Conservation (phyloP, 2,329 filamentous ascomycete species). For the Verticillium albo-atrum region DNA sequence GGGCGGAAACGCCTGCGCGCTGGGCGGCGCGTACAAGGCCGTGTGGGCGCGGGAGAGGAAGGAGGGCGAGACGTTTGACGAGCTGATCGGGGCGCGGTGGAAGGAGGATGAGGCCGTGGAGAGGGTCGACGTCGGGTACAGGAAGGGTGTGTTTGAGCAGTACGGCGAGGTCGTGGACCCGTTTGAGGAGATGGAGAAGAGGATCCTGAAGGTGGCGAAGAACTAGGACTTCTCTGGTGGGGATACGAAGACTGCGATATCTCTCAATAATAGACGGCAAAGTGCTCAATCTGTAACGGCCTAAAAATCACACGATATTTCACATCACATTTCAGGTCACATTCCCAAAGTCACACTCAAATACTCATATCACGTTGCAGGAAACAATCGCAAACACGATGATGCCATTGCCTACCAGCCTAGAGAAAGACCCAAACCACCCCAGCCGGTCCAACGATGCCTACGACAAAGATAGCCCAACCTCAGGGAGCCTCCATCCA, state of each 20-base stretch:
- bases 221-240: too few species aligned
- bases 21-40: constrained; percentile 93
- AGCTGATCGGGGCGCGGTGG: constrained; percentile 81
- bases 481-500: not conserved
- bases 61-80: constrained; percentile 74
- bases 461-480: not conserved
- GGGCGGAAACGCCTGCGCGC: constrained; percentile 88
- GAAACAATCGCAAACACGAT: not conserved
- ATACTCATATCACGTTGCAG: too few species aligned
- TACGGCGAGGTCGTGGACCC: constrained; percentile 75
- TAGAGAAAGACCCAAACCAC: not conserved
- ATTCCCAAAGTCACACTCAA: too few species aligned
- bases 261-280: too few species aligned
- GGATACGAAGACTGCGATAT: not conserved
- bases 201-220: constrained; percentile 48
- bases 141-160: constrained; percentile 65
- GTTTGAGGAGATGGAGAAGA: constrained; percentile 71
- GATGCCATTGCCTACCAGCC: not conserved
- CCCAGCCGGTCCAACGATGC: not conserved
- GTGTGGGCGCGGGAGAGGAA: constrained; percentile 80
- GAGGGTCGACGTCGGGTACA: constrained; percentile 79
- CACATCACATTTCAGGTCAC: too few species aligned
- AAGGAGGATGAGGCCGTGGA: constrained; percentile 77
- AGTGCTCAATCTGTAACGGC: too few species aligned
- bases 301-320: too few species aligned